A percentile compares a stretch with the other conserved stretches of the same genome.
These are phyloP conservation scores for Hordeum vulgare DNA, from an alignment of 176 grass and related monocot genomes.

Conservation along the genomic window DNA sequence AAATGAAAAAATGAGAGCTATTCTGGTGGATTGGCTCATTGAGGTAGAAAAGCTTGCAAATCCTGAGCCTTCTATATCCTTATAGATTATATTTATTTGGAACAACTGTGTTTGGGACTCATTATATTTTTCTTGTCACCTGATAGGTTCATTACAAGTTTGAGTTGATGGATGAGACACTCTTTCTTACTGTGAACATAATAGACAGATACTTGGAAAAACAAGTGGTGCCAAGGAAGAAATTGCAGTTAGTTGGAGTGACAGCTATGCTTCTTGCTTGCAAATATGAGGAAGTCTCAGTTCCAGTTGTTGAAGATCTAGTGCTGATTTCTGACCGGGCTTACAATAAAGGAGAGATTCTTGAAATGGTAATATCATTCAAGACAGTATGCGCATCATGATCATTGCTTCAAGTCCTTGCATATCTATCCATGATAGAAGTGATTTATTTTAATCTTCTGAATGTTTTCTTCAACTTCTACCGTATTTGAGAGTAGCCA, in stretches of 20 bases:
- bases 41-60: slow-evolving; percentile 49
- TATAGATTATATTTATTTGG: neutral
- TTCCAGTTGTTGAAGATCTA: slow-evolving; percentile 84
- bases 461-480: neutral
- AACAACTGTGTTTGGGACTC: neutral
- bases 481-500: neutral
- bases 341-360: slow-evolving; percentile 64
- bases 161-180: slow-evolving; percentile 85
- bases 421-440: neutral
- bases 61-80: neutral
- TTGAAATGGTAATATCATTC: slow-evolving; percentile 70
- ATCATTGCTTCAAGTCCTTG: neutral
- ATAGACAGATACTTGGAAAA: slow-evolving; percentile 90
- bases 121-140: slow-evolving; percentile 15
- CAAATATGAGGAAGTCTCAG: slow-evolving; percentile 91
- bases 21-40: slow-evolving; percentile 82
- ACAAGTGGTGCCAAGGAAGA: slow-evolving; percentile 64
- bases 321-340: slow-evolving; percentile 66
- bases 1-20: slow-evolving; percentile 89
- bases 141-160: slow-evolving; percentile 91
- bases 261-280: slow-evolving; percentile 93
- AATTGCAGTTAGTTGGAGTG: slow-evolving; percentile 82
- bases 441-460: neutral
- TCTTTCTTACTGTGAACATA: slow-evolving; percentile 87
- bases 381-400: slow-evolving; percentile 3